These are phyloP conservation scores for Arthrobotrys pseudoclavata DNA, from an alignment of 2,329 filamentous ascomycete species.

Conservation along the genomic window DNA sequence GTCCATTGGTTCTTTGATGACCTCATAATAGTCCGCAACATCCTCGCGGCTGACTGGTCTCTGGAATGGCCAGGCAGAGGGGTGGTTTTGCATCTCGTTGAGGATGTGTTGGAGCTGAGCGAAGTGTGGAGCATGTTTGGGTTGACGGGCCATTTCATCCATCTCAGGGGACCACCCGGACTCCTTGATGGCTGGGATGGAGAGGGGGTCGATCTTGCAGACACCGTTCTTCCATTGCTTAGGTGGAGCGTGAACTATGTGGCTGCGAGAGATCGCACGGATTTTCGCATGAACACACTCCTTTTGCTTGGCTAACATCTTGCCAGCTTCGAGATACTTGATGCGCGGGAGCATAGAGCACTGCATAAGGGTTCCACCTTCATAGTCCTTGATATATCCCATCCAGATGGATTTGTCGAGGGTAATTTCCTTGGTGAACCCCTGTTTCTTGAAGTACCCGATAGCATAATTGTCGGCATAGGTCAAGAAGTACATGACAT, in stretches of 20 bases:
- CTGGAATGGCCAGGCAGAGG: slow-evolving; percentile 93
- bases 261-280: slow-evolving; percentile 86
- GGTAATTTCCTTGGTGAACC: slow-evolving; percentile 98
- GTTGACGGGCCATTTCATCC: slow-evolving; percentile 95
- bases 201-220: slow-evolving; percentile 83
- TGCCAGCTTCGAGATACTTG: slow-evolving; percentile 90
- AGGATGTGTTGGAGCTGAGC: slow-evolving; percentile 92
- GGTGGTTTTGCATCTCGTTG: slow-evolving; percentile 94
- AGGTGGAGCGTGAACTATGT: slow-evolving; percentile 87
- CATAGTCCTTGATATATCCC: slow-evolving; percentile 99
- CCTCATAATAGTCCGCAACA: slow-evolving; percentile 98
- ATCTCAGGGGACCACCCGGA: slow-evolving; percentile 93
- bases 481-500: slow-evolving; percentile 98
- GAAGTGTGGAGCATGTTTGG: slow-evolving; percentile 95
- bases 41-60: slow-evolving; percentile 95
- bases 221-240: slow-evolving; percentile 85
- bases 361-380: slow-evolving; percentile 99
- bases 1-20: slow-evolving; percentile 97
- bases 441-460: slow-evolving; percentile 99
- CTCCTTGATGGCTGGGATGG: slow-evolving; percentile 83
- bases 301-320: slow-evolving; percentile 97
- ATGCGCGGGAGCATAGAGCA: slow-evolving; percentile 96
- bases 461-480: slow-evolving; percentile 99
- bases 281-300: slow-evolving; percentile 96
- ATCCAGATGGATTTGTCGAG: slow-evolving; percentile 93